phyloP scores from a whole-genome alignment of 2,329 filamentous ascomycete genomes.

The Immersiporthe knoxdaviesiana region DNA sequence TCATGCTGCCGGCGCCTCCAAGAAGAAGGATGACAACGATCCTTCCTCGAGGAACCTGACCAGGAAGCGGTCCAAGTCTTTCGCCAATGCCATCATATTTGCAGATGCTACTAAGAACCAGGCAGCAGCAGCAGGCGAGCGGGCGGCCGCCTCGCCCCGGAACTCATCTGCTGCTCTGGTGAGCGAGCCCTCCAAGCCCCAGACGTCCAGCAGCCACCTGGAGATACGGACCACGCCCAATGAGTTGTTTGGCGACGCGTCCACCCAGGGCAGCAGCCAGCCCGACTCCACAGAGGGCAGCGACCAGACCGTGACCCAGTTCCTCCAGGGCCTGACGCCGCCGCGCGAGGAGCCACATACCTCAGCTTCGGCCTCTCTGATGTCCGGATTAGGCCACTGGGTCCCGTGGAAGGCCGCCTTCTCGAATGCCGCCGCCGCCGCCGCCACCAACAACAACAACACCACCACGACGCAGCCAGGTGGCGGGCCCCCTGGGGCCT shows the following conservation, averaged over 20 bases:
- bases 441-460: conserved; percentile 22
- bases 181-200: conserved; percentile 59
- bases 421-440: conserved; percentile 33
- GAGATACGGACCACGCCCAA: conserved; percentile 47
- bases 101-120: conserved; percentile 44
- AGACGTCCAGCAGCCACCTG: conserved; percentile 57
- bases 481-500: conserved; percentile 14
- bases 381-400: conserved; percentile 50
- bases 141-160: conserved; percentile 37
- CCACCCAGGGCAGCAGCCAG: conserved; percentile 35
- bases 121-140: conserved; percentile 35
- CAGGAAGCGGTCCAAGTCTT: conserved; percentile 46
- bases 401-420: conserved; percentile 47
- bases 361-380: conserved; percentile 37
- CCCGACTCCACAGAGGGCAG: conserved; percentile 34
- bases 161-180: conserved; percentile 49
- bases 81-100: conserved; percentile 50
- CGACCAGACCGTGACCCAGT: conserved; percentile 26
- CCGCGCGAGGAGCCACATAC: conserved; percentile 34
- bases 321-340: conserved; percentile 33
- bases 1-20: conserved; percentile 15
- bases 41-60: conserved; percentile 19
- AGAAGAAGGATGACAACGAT: conserved; percentile 23
- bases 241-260: conserved; percentile 30
- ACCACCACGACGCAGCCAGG: conserved; percentile 16